Evolutionary conservation across 352 stramenopile species (phyloP).

Genomic region (Phytophthora idaei): DNA sequence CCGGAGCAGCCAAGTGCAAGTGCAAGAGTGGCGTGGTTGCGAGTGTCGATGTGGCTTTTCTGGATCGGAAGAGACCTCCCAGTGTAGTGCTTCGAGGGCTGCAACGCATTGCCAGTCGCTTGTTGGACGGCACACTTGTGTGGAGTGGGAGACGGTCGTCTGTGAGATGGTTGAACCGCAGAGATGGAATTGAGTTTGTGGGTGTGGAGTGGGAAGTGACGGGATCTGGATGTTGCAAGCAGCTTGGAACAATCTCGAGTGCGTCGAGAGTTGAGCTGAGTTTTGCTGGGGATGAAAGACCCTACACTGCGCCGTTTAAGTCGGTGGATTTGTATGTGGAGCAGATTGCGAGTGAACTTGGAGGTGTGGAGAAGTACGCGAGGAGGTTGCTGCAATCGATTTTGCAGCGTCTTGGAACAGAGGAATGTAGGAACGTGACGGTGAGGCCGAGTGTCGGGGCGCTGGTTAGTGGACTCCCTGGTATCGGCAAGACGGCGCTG

Average conservation of each 20-base stretch:
- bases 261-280: conserved; percentile 35
- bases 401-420: conserved; percentile 32
- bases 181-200: conserved; percentile 40
- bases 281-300: conserved; percentile 29
- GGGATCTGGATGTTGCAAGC: conserved; percentile 46
- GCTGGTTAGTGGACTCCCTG: conserved; percentile 71
- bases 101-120: conserved; percentile 35
- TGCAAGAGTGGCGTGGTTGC: conserved; percentile 36
- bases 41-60: conserved; percentile 43
- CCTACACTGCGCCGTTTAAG: conserved; percentile 21
- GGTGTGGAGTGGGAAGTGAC: conserved; percentile 29
- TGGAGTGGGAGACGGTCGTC: conserved; percentile 43
- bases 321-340: conserved; percentile 33
- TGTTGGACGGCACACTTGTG: conserved; percentile 49
- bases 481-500: conserved; percentile 75
- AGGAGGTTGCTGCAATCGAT: conserved; percentile 47
- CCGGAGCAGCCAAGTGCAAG: conserved; percentile 14
- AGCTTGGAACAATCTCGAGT: conserved; percentile 33
- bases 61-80: conserved; percentile 38
- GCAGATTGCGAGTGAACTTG: conserved; percentile 43
- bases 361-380: conserved; percentile 47
- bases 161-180: conserved; percentile 56
- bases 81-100: conserved; percentile 46
- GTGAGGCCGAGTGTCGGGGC: conserved; percentile 52
- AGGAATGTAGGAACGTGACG: background rate